A percentile compares a stretch with the other conserved stretches of the same genome.
phyloP scores from a whole-genome alignment of 179 eudicot genomes.

The Pouteria campechiana region DNA sequence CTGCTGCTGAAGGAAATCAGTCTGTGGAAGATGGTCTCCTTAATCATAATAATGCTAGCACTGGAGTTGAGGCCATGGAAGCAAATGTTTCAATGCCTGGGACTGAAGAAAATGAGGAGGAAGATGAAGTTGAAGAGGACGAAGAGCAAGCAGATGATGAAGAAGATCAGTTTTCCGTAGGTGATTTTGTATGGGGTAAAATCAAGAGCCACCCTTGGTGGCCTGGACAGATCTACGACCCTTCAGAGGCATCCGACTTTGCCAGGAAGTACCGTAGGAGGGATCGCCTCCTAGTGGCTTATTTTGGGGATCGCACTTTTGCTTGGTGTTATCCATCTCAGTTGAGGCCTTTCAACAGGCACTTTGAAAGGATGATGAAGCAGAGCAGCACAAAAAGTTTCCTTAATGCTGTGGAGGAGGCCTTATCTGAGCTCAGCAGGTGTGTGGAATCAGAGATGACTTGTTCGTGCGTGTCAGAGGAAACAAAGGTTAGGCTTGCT shows the following conservation, averaged over 20 bases:
- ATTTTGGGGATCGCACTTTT: constrained; percentile 85
- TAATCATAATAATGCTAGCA: no score
- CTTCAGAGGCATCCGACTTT: constrained; percentile 76
- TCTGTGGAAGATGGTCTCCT: no score
- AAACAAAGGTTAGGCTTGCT: constrained; percentile 33
- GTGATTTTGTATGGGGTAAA: constrained; percentile 94
- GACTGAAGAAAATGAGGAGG: no score
- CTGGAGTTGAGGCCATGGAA: no score
- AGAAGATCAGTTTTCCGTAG: constrained; percentile 48
- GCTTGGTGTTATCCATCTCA: constrained; percentile 80
- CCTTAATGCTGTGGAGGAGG: constrained; percentile 70
- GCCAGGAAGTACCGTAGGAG: constrained; percentile 64
- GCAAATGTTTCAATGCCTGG: no score
- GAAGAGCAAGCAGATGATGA: no score
- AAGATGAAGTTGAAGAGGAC: no score
- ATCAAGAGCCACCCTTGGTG: constrained; percentile 97
- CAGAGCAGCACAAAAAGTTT: constrained; percentile 63
- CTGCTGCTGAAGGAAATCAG: no score
- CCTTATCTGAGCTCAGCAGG: constrained; percentile 75
- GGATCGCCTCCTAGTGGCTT: constrained; percentile 78
- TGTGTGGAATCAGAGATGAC: constrained; percentile 71
- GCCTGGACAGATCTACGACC: constrained; percentile 95
- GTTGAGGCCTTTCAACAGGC: constrained; percentile 55
- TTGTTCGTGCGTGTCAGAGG: constrained; percentile 63
- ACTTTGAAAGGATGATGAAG: constrained; percentile 60